A percentile compares a stretch with the other conserved stretches of the same genome.
phyloP scores from a whole-genome alignment of 1,284 basidiomycete genomes.

The Rhodotorula glutinis region DNA sequence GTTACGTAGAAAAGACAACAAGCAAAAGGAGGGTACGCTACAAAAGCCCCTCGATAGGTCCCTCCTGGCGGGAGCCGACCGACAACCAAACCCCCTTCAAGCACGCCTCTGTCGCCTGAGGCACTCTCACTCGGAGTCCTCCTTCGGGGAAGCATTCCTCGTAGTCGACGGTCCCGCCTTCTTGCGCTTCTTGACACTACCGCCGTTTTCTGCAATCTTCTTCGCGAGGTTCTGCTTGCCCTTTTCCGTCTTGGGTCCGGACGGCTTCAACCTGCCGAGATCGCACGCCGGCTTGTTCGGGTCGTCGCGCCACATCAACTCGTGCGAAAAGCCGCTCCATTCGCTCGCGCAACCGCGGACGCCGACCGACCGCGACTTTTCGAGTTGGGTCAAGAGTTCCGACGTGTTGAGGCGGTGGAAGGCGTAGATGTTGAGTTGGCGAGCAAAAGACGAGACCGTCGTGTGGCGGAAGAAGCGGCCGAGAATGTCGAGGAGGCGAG shows the following conservation, averaged over 20 bases:
- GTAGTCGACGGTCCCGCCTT: not conserved
- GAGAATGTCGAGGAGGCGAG: conserved; percentile 15
- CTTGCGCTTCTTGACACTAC: conserved; percentile 7
- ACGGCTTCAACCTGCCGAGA: conserved; percentile 16
- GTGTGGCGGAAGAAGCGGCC: conserved; percentile 27
- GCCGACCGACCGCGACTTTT: not conserved
- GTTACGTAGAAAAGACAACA: too few species aligned
- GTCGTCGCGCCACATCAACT: conserved; percentile 16
- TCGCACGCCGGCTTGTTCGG: conserved; percentile 3
- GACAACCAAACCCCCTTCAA: not conserved
- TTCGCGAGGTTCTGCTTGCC: conserved; percentile 4
- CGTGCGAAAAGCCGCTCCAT: conserved; percentile 24
- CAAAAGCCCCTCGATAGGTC: too few species aligned
- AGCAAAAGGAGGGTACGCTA: too few species aligned
- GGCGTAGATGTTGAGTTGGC: conserved; percentile 19
- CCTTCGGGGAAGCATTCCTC: not conserved
- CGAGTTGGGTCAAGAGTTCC: conserved; percentile 7
- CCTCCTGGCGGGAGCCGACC: not conserved
- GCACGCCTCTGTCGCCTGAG: not conserved
- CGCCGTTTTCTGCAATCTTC: conserved; percentile 12
- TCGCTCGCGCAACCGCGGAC: conserved; percentile 5
- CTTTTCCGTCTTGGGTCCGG: conserved; percentile 16
- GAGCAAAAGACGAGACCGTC: conserved; percentile 5
- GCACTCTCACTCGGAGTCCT: not conserved
- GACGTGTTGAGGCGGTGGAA: conserved; percentile 7